Conservation (phyloP, 2,329 filamentous ascomycete species). For the Raffaelea albimanens region DNA sequence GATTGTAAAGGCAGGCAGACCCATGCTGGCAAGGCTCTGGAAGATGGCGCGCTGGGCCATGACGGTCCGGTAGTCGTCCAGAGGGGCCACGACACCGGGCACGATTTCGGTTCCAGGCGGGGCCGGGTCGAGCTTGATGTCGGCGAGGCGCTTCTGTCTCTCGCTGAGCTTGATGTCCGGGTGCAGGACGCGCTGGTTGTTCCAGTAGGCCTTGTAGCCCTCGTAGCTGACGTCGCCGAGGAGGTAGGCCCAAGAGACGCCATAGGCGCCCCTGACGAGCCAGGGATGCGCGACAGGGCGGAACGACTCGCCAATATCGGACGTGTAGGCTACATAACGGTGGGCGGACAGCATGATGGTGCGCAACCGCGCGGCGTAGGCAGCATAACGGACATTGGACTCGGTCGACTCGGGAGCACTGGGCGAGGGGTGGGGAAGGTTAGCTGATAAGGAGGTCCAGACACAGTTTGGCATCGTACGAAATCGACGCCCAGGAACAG, state of each 20-base stretch:
- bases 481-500: neutral
- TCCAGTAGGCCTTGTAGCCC: slow-evolving; percentile 87
- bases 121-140: slow-evolving; percentile 23
- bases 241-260: slow-evolving; percentile 85
- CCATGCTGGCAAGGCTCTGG: slow-evolving; percentile 88
- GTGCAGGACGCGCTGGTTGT: slow-evolving; percentile 68
- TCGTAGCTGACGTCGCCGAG: slow-evolving; percentile 85
- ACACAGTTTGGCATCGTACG: neutral
- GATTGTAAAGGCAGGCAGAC: slow-evolving; percentile 84
- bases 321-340: slow-evolving; percentile 94
- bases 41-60: slow-evolving; percentile 89
- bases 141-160: slow-evolving; percentile 37
- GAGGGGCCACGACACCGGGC: slow-evolving; percentile 47
- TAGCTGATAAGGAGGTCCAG: neutral
- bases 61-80: slow-evolving; percentile 85
- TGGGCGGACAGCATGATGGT: slow-evolving; percentile 86
- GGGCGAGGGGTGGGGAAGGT: slow-evolving; percentile 4
- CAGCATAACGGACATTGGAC: slow-evolving; percentile 79
- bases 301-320: slow-evolving; percentile 93
- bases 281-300: slow-evolving; percentile 82
- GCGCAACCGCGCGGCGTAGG: slow-evolving; percentile 75
- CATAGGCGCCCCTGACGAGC: slow-evolving; percentile 76
- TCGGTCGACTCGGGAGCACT: slow-evolving; percentile 75
- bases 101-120: slow-evolving; percentile 4
- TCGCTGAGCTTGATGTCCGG: slow-evolving; percentile 51